Base-by-base conservation (phyloP, 2,329 filamentous ascomycete species). In the Neopestalotiopsis rosae region DNA sequence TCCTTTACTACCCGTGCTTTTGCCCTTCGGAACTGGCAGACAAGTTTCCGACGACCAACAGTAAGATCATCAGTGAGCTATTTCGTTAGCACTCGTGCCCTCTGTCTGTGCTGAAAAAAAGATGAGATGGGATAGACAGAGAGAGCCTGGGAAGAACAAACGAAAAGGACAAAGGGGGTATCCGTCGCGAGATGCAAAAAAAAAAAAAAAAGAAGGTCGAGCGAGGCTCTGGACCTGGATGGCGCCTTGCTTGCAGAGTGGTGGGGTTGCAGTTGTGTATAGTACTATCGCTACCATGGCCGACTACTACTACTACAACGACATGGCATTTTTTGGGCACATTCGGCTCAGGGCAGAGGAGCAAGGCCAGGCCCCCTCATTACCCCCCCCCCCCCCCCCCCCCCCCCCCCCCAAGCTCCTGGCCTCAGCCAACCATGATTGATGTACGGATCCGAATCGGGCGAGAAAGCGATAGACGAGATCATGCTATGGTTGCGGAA, bases 401-500 rank as follows among this genome's bases (percentile, higher is more conserved):
- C 24, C 24, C 24, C 24, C 24, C 24, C 24, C 24, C 24, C 24
- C 24, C 24, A 28, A 28, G 24, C 32, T 12, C 10, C 30, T 28
- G 24, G 24, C 24, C 38, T 38, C 28, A 32, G n/a, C 61, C 61
- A 64, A 64, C 34, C 61, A 64, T 52, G 40, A 12, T 30, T 64
- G 38, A 64, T 28, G 61, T 52, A 24, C 61, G 42, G 28, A 28
- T 45, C 61, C 61, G 13, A 52, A 64, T 64, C 61, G 61, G 61
- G 38, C n/a, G n/a, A 64, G 4, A 28, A 28, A 28, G 61, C 42
- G 42, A 64, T 64, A 64, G 61, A 64, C 42, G 61, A 52, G 40
- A 40, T 64, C 61, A 52, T 45, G 38, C 38, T 38, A 20, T 49
- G 13, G 14, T 24, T 38, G 34, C 61, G 34, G 61, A 34, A 32